A percentile compares a stretch with the other conserved stretches of the same genome.
Conservation (phyloP, 768 basidiomycete genomes). For the Cystofilobasidium macerans region DNA sequence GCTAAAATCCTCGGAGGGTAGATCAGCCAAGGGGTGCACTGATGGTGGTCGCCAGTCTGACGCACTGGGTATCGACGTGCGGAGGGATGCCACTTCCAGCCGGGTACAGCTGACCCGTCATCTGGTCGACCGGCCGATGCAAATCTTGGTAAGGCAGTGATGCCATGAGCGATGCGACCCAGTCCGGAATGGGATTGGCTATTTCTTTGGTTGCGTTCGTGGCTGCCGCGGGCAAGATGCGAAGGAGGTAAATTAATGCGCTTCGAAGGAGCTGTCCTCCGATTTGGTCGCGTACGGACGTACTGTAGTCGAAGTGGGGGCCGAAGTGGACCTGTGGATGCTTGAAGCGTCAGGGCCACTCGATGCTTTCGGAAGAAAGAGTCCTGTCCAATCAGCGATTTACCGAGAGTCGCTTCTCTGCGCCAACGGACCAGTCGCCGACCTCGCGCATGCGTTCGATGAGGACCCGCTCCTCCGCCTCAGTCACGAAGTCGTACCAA, state of each 20-base stretch:
- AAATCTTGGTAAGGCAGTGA: slow-evolving; percentile 14
- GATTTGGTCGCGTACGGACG: too few species aligned
- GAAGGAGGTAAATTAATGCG: too few species aligned
- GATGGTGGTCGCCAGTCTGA: neutral
- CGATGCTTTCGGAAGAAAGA: too few species aligned
- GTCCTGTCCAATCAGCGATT: too few species aligned
- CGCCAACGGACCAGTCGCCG: slow-evolving; percentile 17
- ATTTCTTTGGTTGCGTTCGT: slow-evolving; percentile 12
- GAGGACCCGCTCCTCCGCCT: slow-evolving; percentile 16
- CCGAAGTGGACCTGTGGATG: slow-evolving; percentile 13
- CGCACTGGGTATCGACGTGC: slow-evolving; percentile 27
- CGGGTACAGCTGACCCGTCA: slow-evolving; percentile 26
- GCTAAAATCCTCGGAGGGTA: neutral
- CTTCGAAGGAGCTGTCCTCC: too few species aligned
- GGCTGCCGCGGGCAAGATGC: neutral
- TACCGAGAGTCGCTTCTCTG: slow-evolving; percentile 17
- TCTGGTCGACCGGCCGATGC: slow-evolving; percentile 10
- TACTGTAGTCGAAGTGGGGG: slow-evolving; percentile 22
- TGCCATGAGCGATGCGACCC: neutral
- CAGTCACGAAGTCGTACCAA: slow-evolving; percentile 19
- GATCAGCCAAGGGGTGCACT: too few species aligned
- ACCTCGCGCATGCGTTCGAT: slow-evolving; percentile 19
- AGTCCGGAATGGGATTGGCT: slow-evolving; percentile 5
- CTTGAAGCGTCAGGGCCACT: neutral
- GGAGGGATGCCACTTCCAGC: slow-evolving; percentile 23